Base-by-base conservation (phyloP, 495 filamentous ascomycete genomes). In the Aspergillus sclerotioniger region DNA sequence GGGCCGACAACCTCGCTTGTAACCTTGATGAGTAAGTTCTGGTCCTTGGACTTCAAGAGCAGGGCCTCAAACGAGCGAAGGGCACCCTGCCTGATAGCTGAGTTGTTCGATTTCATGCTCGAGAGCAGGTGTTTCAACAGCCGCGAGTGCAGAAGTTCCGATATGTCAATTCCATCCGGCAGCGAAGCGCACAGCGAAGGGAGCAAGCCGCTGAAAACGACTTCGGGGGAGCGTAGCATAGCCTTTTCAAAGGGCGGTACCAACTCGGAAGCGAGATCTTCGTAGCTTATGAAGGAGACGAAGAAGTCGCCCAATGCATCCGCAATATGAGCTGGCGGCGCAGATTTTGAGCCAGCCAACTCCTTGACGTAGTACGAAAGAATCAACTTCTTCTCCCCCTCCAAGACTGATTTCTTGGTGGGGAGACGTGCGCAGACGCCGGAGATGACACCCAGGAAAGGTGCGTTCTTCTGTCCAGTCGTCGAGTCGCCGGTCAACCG, bases 51-150 rank as follows among this genome's bases (percentile, higher is more conserved):
- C 25, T 79, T 79, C 4, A 70, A 68, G 10, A 83, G 74, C 16
- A 91, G 70, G 3, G 85, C 80, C 54, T 79, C 75, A 69, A 98
- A 96, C 2, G 87, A 89, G 19, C 79, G 79, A 10, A 90, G 66
- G 19, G 89, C 89, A 9, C 90, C 91, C 52, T 82, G 84, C 44
- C 94, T 84, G 53, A 97, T 90, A 2, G 67, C 70, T 4, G 81
- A 72, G 64, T 95, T 96, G 55, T 88, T 89, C 8, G 94, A 98
- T 73, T 96, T 98, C 73, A 90, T 78, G 71, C 89, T 96, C 17
- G 90, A 84, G 9, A 98, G 66, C 5, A 98, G 72, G 16, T 91
- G 93, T 63, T 96, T 97, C 19, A 93, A 71, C 13, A 98, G 76
- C 51, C 85, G 84, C 21, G 82, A 73, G 35, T 79, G 80, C 16